phyloP scores from a whole-genome alignment of 495 filamentous ascomycete genomes.

The Penicillium psychrofluorescens region DNA sequence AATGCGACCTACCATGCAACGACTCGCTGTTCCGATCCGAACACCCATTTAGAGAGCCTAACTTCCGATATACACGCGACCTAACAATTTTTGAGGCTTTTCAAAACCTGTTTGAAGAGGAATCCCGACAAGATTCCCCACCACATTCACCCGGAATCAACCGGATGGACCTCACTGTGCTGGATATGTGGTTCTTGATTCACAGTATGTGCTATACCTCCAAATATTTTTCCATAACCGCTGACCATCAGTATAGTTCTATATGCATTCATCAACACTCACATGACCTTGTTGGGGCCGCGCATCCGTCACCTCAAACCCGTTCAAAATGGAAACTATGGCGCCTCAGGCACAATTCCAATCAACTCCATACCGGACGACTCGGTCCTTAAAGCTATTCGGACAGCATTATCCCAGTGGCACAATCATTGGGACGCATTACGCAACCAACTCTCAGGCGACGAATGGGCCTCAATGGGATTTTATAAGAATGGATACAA shows the following conservation, averaged over 20 bases:
- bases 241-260: conserved; percentile 23
- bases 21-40: conserved; percentile 28
- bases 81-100: conserved; percentile 28
- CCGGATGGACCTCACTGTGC: conserved; percentile 17
- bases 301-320: conserved; percentile 4
- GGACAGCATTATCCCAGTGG: conserved; percentile 30
- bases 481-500: conserved; percentile 41
- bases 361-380: conserved; percentile 25
- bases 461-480: conserved; percentile 39
- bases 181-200: conserved; percentile 41
- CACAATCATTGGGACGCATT: conserved; percentile 30
- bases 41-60: conserved; percentile 34
- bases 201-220: conserved; percentile 22
- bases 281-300: conserved; percentile 35
- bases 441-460: conserved; percentile 20
- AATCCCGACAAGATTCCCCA: conserved; percentile 1
- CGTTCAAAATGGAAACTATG: too few species aligned
- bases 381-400: conserved; percentile 23
- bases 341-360: not conserved
- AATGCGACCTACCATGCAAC: conserved; percentile 32
- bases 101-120: conserved; percentile 24
- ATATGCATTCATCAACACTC: conserved; percentile 38
- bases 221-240: not conserved
- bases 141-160: conserved; percentile 2
- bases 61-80: conserved; percentile 27